These are phyloP conservation scores for Hepatocystis sp. DNA, from an alignment of 169 alveolate genomes.

Conservation along the genomic window DNA sequence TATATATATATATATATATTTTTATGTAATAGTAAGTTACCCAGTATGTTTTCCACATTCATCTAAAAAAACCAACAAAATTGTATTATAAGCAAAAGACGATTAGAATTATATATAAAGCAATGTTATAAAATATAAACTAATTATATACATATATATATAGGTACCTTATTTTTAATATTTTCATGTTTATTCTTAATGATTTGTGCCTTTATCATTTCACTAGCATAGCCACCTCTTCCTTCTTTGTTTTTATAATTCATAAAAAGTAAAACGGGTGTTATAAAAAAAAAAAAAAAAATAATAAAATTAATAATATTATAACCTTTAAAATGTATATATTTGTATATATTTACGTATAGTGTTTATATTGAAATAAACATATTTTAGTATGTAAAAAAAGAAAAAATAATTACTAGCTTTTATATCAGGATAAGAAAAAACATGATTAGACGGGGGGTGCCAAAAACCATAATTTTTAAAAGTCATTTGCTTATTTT, in stretches of 20 bases:
- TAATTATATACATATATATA: neutral
- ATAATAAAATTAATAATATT: too few relatives aligned
- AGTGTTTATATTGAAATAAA: too few relatives aligned
- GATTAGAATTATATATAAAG: neutral
- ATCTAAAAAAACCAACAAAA: conserved; percentile 9
- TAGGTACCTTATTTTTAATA: conserved; percentile 27
- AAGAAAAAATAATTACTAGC: conserved; percentile 31
- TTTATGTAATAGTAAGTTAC: conserved; percentile 6
- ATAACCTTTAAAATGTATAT: too few relatives aligned
- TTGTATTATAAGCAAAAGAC: neutral
- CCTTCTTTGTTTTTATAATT: conserved; percentile 26
- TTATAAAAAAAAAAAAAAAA: too few relatives aligned
- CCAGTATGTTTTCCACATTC: conserved; percentile 28
- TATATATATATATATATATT: neutral
- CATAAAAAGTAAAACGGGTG: neutral
- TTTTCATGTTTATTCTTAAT: conserved; percentile 31
- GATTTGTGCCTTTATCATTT: conserved; percentile 33
- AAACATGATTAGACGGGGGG: conserved; percentile 20
- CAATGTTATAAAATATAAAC: neutral
- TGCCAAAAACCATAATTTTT: conserved; percentile 63
- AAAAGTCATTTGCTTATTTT: conserved; percentile 41
- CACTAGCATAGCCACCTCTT: conserved; percentile 69
- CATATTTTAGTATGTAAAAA: neutral
- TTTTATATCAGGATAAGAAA: conserved; percentile 58
- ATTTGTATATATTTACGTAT: too few relatives aligned